A percentile compares a stretch with the other conserved stretches of the same genome.
phyloP scores from a whole-genome alignment of 1,284 basidiomycete genomes.

The Leccinum fallax region DNA sequence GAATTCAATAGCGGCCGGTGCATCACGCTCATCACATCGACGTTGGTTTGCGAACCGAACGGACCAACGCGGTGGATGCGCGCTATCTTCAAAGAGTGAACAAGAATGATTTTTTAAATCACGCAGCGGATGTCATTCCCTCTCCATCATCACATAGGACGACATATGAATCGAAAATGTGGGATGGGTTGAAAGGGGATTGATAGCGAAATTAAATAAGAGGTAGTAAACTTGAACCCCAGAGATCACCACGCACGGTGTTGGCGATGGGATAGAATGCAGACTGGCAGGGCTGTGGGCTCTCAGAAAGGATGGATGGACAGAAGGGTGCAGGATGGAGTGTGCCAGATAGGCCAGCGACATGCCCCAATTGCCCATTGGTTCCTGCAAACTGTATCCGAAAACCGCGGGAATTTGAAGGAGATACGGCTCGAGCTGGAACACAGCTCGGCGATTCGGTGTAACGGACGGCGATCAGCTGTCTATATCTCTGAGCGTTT shows the following conservation, averaged over 20 bases:
- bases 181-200: not conserved
- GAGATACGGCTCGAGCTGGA: not conserved
- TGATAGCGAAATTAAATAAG: constrained; percentile 5
- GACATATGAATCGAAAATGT: constrained; percentile 23
- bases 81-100: constrained; percentile 3
- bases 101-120: constrained; percentile 5
- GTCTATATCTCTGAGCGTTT: constrained; percentile 21
- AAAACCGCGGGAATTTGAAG: constrained; percentile 16
- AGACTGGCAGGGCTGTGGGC: constrained; percentile 8
- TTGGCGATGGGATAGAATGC: not conserved
- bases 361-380: not conserved
- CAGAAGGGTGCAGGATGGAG: not conserved
- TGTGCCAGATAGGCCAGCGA: not conserved
- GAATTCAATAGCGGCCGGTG: not conserved
- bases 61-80: not conserved
- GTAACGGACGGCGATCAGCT: constrained; percentile 30
- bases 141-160: constrained; percentile 1
- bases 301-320: not conserved
- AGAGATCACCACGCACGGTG: not conserved
- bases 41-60: not conserved
- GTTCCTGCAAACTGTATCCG: constrained; percentile 9
- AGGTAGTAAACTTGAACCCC: not conserved
- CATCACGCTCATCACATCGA: not conserved
- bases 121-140: not conserved
- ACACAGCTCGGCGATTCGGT: constrained; percentile 1